A percentile compares a stretch with the other conserved stretches of the same genome.
Conservation (phyloP, 495 filamentous ascomycete genomes). For the Sporormia fimetaria region DNA sequence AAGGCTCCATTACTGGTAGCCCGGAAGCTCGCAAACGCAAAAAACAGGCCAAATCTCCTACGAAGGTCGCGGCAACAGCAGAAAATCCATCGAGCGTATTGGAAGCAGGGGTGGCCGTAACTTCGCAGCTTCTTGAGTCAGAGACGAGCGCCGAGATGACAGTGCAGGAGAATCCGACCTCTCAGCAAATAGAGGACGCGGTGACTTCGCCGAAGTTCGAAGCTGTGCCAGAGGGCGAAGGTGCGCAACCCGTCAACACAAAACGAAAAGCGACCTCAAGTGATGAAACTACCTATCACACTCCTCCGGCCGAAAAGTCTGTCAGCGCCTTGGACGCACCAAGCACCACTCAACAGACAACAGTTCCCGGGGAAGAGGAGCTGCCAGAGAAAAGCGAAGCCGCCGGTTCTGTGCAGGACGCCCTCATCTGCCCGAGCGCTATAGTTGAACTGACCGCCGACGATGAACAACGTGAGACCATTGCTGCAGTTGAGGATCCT, state of each 20-base stretch:
- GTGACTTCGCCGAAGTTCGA: background rate
- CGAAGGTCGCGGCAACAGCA: background rate
- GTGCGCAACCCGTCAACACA: background rate
- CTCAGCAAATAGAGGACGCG: background rate
- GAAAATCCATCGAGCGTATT: background rate
- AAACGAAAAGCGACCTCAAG: no score
- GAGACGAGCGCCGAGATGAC: background rate
- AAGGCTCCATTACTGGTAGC: background rate
- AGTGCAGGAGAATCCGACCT: background rate
- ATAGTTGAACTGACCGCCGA: no score
- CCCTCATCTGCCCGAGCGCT: no score
- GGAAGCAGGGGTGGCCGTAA: background rate
- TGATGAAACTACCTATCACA: no score
- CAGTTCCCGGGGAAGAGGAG: background rate
- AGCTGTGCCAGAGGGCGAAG: background rate
- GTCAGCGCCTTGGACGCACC: no score
- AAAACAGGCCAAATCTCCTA: background rate
- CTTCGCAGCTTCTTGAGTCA: background rate
- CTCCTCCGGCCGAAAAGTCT: no score
- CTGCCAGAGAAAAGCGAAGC: constrained; percentile 1
- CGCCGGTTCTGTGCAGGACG: no score
- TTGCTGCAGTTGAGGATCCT: no score
- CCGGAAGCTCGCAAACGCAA: constrained; percentile 11
- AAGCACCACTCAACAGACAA: no score
- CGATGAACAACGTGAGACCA: no score